A percentile compares a stretch with the other conserved stretches of the same genome.
Evolutionary conservation across 164 flowering plant species (phyloP).

Genomic region (Magnolia kwangsiensis): DNA sequence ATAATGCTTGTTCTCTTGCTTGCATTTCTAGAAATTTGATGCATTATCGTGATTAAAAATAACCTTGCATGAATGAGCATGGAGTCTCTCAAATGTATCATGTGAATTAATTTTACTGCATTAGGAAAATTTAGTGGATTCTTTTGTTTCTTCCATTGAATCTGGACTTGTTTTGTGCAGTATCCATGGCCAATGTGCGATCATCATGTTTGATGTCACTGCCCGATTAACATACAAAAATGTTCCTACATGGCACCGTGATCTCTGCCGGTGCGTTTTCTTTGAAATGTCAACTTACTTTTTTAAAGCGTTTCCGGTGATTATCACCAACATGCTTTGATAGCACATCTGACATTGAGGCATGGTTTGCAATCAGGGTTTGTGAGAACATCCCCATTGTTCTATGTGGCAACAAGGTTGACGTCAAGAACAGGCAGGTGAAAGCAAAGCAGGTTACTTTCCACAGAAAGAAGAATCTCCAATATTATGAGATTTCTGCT

Average conservation of each 20-base stretch:
- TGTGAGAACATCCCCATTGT: slow-evolving; percentile 89
- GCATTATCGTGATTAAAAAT: no score
- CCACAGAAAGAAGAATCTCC: slow-evolving; percentile 82
- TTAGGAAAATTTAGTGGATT: not conserved
- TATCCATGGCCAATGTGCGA: slow-evolving; percentile 91
- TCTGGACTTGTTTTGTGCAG: slow-evolving; percentile 28
- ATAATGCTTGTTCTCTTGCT: no score
- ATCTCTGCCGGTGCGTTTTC: slow-evolving; percentile 62
- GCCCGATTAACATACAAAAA: slow-evolving; percentile 86
- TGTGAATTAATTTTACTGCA: no score
- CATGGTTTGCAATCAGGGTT: slow-evolving; percentile 23
- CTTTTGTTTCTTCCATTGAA: not conserved
- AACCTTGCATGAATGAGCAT: no score
- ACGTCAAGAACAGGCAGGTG: slow-evolving; percentile 89
- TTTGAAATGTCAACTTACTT: not conserved
- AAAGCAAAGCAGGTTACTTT: slow-evolving; percentile 90
- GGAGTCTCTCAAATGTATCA: no score
- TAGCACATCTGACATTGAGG: not conserved
- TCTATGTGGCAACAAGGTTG: slow-evolving; percentile 88
- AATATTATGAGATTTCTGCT: slow-evolving; percentile 84
- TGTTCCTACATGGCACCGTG: slow-evolving; percentile 94
- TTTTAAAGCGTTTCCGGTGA: not conserved
- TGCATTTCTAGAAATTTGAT: no score
- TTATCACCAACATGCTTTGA: not conserved
- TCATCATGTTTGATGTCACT: slow-evolving; percentile 91